Percentiles rank a stretch among this genome's conserved stretches.
Conservation (phyloP, 2,329 filamentous ascomycete species). For the Nannizzia gypsea region DNA sequence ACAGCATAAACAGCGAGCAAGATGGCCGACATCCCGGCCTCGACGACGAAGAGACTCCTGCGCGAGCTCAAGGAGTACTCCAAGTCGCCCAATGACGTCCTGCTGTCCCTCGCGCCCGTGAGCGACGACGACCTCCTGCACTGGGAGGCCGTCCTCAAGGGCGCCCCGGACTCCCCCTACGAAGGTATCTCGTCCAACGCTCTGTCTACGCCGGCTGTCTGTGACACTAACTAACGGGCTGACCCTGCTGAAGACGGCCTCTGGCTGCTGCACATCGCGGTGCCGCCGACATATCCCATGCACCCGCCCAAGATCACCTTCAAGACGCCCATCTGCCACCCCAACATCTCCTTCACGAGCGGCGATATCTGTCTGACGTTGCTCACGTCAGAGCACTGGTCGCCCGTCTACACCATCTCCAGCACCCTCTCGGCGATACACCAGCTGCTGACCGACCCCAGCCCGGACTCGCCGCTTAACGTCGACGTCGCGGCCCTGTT, state of each 20-base stretch:
- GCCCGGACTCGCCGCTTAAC: slow-evolving; percentile 38
- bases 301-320: slow-evolving; percentile 68
- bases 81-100: slow-evolving; percentile 44
- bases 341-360: slow-evolving; percentile 61
- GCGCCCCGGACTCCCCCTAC: slow-evolving; percentile 47
- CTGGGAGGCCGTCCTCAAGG: slow-evolving; percentile 51
- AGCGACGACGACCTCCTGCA: slow-evolving; percentile 47
- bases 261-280: slow-evolving; percentile 68
- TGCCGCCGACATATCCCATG: slow-evolving; percentile 70
- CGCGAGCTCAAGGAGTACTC: slow-evolving; percentile 50
- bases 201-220: neutral
- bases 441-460: slow-evolving; percentile 35
- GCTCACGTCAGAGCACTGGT: slow-evolving; percentile 61
- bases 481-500: slow-evolving; percentile 38
- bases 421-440: slow-evolving; percentile 37
- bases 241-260: slow-evolving; percentile 46
- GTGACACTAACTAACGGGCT: neutral
- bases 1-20: neutral
- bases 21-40: slow-evolving; percentile 14
- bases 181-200: slow-evolving; percentile 37
- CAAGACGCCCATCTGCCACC: slow-evolving; percentile 71
- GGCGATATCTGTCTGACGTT: slow-evolving; percentile 94
- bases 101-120: slow-evolving; percentile 46
- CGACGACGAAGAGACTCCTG: slow-evolving; percentile 48
- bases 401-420: slow-evolving; percentile 66